phyloP scores from a whole-genome alignment of 2,329 filamentous ascomycete genomes.

The Hymenoscyphus scutula region DNA sequence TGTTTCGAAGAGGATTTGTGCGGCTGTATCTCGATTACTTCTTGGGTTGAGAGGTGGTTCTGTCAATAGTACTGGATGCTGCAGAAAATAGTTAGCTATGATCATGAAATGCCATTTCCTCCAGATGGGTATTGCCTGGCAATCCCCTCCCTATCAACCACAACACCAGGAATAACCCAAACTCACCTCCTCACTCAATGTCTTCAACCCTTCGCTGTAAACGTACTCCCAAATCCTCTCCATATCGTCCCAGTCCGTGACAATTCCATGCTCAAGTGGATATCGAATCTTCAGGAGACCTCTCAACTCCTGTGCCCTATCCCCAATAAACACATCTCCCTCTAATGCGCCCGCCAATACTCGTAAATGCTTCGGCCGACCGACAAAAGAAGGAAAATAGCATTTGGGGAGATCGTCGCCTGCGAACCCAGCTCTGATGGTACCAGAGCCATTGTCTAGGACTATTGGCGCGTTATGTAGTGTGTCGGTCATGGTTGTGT shows the following conservation, averaged over 20 bases:
- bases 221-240: constrained; percentile 99
- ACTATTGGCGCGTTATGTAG: constrained; percentile 98
- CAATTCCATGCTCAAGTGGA: constrained; percentile 94
- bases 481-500: constrained; percentile 56
- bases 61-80: constrained; percentile 94
- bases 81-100: constrained; percentile 7
- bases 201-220: constrained; percentile 93
- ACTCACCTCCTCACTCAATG: constrained; percentile 87
- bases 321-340: constrained; percentile 95
- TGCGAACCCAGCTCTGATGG: constrained; percentile 94
- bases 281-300: constrained; percentile 94
- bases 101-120: not conserved
- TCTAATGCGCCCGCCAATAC: constrained; percentile 96
- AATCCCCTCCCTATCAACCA: not conserved
- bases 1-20: constrained; percentile 97
- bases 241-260: constrained; percentile 99
- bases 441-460: constrained; percentile 97
- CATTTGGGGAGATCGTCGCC: constrained; percentile 95
- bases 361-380: constrained; percentile 89
- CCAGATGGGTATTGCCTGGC: constrained; percentile 10
- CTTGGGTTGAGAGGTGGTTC: constrained; percentile 94
- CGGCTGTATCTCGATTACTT: constrained; percentile 91
- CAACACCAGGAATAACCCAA: constrained; percentile 8
- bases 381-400: constrained; percentile 96
- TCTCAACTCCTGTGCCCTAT: constrained; percentile 81